Evolutionary conservation across 495 filamentous ascomycete species (phyloP), one percentile per base, ranked within the genome.

Genomic region (Daldinia vernicosa): DNA sequence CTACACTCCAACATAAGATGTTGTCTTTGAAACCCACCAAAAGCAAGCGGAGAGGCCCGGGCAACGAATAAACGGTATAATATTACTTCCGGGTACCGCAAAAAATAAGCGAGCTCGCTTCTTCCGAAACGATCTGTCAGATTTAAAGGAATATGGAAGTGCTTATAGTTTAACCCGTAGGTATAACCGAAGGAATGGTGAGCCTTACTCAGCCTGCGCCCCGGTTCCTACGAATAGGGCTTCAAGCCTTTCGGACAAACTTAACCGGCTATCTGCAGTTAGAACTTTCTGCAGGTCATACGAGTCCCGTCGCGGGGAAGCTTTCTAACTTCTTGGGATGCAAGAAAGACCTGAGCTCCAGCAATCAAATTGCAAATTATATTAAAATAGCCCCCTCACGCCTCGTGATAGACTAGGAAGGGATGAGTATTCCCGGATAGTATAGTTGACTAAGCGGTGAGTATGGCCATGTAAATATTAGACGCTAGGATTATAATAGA

Each of bases 191-290:
- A 50, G 52, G 17, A 62, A 28, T 51, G 19, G 28, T 37, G 33
- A 33, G 4, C 24, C 24, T 53, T 47, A 69, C 66, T 69, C 66
- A 63, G 66, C 65, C n/a, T 22, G n/a, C 9, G 17, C 27, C 57
- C n/a, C 32, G 19, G 17, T 47, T 47, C 19, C 43, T 47, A 22
- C 43, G 19, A 47, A 47, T 24, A 22, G 3, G 2, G 17, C 43
- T 24, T 47, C 43, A 14, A 47, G 43, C 43, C 43, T 47, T 47
- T 47, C 43, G 19, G 19, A 12, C 9, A 47, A 47, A 24, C 43
- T 47, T 1, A 47, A 22, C 19, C 19, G 43, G 19, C 17, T 47
- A 47, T 12, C 43, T 47, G 43, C 43, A 47, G 19, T 47, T 24
- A 12, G 43, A 1, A 11, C 43, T 22, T 24, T 47, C 17, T 47